Conservation (phyloP, 768 basidiomycete species). For the Astraeus odoratus region DNA sequence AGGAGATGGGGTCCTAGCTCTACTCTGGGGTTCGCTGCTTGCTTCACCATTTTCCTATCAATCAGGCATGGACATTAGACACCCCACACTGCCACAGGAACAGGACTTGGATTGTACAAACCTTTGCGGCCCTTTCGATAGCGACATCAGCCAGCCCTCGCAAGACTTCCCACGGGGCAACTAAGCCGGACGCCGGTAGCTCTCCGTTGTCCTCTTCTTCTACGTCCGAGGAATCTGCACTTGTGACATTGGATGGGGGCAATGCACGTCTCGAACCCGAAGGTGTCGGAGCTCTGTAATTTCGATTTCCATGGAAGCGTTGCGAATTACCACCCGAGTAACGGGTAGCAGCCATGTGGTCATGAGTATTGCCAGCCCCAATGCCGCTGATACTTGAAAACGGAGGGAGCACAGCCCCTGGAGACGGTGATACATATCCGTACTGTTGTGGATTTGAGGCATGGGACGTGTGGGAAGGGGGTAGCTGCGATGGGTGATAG, state of each 20-base stretch:
- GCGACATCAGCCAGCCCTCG: constrained; percentile 78
- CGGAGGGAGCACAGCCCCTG: constrained; percentile 57
- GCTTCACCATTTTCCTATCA: constrained; percentile 70
- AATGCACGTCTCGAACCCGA: constrained; percentile 54
- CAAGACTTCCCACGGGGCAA: constrained; percentile 84
- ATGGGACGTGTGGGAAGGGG: constrained; percentile 39
- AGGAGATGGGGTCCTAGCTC: constrained; percentile 65
- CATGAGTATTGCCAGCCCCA: constrained; percentile 36
- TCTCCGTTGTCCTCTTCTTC: constrained; percentile 80
- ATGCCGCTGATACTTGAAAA: constrained; percentile 64
- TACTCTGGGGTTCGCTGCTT: constrained; percentile 67
- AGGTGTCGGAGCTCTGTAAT: constrained; percentile 23
- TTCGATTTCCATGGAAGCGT: constrained; percentile 22
- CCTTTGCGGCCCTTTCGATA: constrained; percentile 72
- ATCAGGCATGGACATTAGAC: constrained; percentile 10
- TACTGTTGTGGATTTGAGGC: constrained; percentile 22
- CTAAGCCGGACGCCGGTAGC: constrained; percentile 71
- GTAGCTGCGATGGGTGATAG: constrained; percentile 36
- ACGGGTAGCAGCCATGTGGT: constrained; percentile 54
- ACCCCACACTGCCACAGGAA: constrained; percentile 3
- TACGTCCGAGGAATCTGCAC: constrained; percentile 77
- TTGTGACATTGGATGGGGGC: constrained; percentile 58
- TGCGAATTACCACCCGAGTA: constrained; percentile 41
- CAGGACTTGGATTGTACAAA: constrained; percentile 17
- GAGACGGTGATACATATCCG: constrained; percentile 32